Conservation (phyloP, 2,329 filamentous ascomycete species). For the Metarhizium album region DNA sequence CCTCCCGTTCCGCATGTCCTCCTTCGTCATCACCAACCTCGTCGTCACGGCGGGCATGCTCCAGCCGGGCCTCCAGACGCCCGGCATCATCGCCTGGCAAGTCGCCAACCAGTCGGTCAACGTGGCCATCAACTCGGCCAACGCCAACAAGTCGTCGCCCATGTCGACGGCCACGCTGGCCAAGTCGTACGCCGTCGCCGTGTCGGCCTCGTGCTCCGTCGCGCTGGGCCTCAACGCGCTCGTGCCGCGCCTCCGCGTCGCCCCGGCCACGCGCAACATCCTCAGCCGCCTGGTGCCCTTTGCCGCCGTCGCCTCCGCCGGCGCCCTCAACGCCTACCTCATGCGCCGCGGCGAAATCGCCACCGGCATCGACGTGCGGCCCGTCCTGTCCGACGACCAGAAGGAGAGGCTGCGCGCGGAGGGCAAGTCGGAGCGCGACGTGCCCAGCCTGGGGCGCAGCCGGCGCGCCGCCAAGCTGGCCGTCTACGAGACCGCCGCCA, state of each 20-base stretch:
- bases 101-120: conserved; percentile 95
- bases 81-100: conserved; percentile 87
- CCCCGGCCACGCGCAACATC: conserved; percentile 63
- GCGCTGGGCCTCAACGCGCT: conserved; percentile 84
- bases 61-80: conserved; percentile 71
- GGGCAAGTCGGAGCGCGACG: conserved; percentile 53
- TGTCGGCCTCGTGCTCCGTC: conserved; percentile 86
- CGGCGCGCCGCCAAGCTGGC: conserved; percentile 80
- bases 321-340: conserved; percentile 87
- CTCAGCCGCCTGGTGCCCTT: conserved; percentile 88
- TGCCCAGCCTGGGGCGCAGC: conserved; percentile 71
- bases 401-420: conserved; percentile 44
- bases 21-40: conserved; percentile 86
- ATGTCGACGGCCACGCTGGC: conserved; percentile 70
- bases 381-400: conserved; percentile 61
- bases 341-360: conserved; percentile 97
- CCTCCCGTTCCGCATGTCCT: conserved; percentile 95
- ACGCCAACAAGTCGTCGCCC: conserved; percentile 94
- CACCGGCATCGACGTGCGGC: conserved; percentile 85
- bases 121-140: conserved; percentile 94
- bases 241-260: conserved; percentile 75
- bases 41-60: conserved; percentile 96
- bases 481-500: conserved; percentile 85
- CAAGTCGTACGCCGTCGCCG: conserved; percentile 85
- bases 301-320: conserved; percentile 84